These are phyloP conservation scores for Raphidocelis subcapitata DNA, from an alignment of 139 green algal genomes.

Conservation along the genomic window DNA sequence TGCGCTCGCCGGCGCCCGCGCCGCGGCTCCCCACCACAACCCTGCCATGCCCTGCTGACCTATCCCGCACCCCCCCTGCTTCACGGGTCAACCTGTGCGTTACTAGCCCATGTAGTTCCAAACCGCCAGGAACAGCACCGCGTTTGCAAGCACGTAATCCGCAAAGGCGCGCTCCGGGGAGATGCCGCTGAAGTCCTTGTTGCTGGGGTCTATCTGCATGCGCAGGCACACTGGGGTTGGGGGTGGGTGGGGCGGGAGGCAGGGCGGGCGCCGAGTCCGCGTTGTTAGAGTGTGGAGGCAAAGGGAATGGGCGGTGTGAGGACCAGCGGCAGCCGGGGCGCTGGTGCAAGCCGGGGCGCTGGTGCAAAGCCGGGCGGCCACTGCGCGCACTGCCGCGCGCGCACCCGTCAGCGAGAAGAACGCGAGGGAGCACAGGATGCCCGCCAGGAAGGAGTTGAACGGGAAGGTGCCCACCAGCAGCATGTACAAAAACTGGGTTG, in stretches of 20 bases:
- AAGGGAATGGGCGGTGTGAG: neutral
- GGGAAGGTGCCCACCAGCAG: conserved; percentile 79
- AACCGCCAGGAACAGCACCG: conserved; percentile 65
- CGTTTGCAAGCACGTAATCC: conserved; percentile 75
- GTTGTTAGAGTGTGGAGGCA: neutral
- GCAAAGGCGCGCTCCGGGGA: conserved; percentile 69
- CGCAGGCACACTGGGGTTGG: conserved; percentile 60
- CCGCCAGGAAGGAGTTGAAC: conserved; percentile 86
- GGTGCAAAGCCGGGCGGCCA: too few species aligned
- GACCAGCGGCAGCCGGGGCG: too few species aligned
- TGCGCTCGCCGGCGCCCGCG: too few species aligned
- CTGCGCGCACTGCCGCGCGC: neutral
- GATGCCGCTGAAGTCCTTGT: conserved; percentile 52
- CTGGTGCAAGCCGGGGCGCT: too few species aligned
- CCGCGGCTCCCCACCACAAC: too few species aligned
- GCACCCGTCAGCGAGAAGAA: conserved; percentile 77
- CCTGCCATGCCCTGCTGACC: too few species aligned
- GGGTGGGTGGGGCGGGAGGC: neutral
- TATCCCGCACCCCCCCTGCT: too few species aligned
- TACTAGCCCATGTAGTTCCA: conserved; percentile 79
- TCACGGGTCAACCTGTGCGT: too few species aligned
- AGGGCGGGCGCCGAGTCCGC: neutral
- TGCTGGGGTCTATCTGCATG: conserved; percentile 69
- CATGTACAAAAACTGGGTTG: conserved; percentile 80
- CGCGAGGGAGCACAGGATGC: conserved; percentile 71